These are phyloP conservation scores for Apiospora aurea DNA, from an alignment of 2,329 filamentous ascomycete genomes.

Conservation along the genomic window DNA sequence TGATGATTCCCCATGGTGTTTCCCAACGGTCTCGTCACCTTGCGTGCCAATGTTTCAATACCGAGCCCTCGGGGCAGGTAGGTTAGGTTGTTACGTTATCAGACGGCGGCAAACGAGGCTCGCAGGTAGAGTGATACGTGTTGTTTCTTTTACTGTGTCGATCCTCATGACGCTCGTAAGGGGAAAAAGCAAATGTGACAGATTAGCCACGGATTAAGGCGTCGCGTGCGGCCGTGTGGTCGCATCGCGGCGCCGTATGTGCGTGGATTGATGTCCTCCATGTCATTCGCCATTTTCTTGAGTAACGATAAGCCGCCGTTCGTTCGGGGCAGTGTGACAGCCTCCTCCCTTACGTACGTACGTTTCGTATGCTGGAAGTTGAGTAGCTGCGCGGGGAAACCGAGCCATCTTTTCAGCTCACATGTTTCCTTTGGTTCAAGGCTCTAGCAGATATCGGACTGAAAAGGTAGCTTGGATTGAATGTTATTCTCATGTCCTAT, in stretches of 20 bases:
- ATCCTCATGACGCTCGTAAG: background rate
- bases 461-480: background rate
- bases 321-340: background rate
- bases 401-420: background rate
- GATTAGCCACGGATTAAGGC: background rate
- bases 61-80: background rate
- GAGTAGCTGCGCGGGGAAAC: background rate
- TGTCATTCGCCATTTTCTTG: background rate
- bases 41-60: constrained; percentile 18
- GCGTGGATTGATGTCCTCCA: background rate
- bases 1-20: constrained; percentile 17
- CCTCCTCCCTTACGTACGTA: background rate
- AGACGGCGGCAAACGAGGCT: background rate
- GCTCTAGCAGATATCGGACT: background rate
- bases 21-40: constrained; percentile 20
- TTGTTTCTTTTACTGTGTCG: background rate
- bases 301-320: background rate
- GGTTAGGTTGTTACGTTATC: background rate
- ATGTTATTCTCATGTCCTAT: background rate
- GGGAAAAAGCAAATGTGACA: background rate
- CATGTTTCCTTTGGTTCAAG: background rate
- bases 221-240: background rate
- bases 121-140: background rate
- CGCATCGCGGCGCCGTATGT: background rate
- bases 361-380: background rate